Evolutionary conservation across 805 yeast genomes (phyloP), one percentile per base, ranked within the genome.

Genomic region (Jamesozyma jinghongensis): DNA sequence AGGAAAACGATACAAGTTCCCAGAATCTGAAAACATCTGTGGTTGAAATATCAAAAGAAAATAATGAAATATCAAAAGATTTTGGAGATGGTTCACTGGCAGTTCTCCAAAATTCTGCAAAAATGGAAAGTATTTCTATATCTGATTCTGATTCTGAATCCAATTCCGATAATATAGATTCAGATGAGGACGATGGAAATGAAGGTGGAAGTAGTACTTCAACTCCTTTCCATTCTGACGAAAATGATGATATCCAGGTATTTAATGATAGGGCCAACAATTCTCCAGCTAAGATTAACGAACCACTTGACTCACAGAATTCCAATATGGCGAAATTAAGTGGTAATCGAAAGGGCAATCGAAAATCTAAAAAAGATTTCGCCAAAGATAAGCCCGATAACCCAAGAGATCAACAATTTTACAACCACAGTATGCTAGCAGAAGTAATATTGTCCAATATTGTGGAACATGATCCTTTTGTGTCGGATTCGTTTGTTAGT

Each of bases 391-490:
- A 49, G 3, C 25, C 40, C n/a, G 34, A 34, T 12, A 43, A 37
- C 19, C 36, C 54, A 22, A 37, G 26, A 1, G 40, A 47, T 6
- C 34, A 38, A 14, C 19, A 30, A 11, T 18, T 33, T 1, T 47
- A 47, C 33, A 34, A 38, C 4, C 49, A 44, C 26, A 19, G 34
- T 14, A 36, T 36, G 2, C 36, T 58, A 3, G 27, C 34, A 12
- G 40, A 43, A 11, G 28, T 56, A 29, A 47, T 58, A 3, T 43
- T 47, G 19, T 38, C 47, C 2, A 60, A 61, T 12, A 40, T 59
- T 10, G 45, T 48, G 7, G 29, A 34, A 10, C 59, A 57, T 34
- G 34, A 36, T 5, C 50, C 61, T 7, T 36, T 59, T 2, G 32
- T 22, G 14, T 41, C 33, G 5, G 42, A 47, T 35, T 35, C 44